Evolutionary conservation across 108 stramenopile species (phyloP).

Genomic region (Cyclotella baltica): DNA sequence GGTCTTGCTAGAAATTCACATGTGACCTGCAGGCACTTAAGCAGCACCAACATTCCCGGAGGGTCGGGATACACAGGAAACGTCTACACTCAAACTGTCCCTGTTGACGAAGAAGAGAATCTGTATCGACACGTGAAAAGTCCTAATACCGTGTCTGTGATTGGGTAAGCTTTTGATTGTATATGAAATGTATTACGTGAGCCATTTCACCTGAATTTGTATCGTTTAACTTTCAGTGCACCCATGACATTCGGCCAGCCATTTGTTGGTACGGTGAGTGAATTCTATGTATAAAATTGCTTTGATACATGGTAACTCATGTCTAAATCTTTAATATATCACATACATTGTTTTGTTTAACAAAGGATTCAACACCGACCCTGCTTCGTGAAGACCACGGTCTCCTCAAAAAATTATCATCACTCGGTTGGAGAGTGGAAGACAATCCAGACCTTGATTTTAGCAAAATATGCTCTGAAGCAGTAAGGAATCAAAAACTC

Average conservation of each 20-base stretch:
- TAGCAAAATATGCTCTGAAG: slow-evolving; percentile 43
- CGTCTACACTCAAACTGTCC: slow-evolving; percentile 62
- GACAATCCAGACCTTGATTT: slow-evolving; percentile 83
- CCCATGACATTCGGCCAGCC: slow-evolving; percentile 95
- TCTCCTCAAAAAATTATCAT: slow-evolving; percentile 67
- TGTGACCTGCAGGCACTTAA: not conserved
- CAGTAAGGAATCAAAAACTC: slow-evolving; percentile 4
- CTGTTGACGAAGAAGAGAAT: slow-evolving; percentile 33
- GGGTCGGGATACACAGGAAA: slow-evolving; percentile 74
- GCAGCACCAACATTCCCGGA: slow-evolving; percentile 16
- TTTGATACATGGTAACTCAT: no score
- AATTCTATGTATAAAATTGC: no score
- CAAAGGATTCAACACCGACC: slow-evolving; percentile 77
- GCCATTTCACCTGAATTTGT: not conserved
- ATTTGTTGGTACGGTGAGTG: slow-evolving; percentile 81
- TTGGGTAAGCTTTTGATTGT: slow-evolving; percentile 42
- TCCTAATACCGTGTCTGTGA: slow-evolving; percentile 60
- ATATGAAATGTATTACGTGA: slow-evolving; percentile 8
- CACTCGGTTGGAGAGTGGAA: slow-evolving; percentile 89
- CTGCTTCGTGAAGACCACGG: slow-evolving; percentile 76
- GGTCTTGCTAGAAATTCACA: not conserved
- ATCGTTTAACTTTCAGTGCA: slow-evolving; percentile 53
- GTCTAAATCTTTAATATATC: no score
- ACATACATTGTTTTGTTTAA: not conserved
- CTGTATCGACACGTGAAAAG: slow-evolving; percentile 47